These are phyloP conservation scores for Tolypocladium guangdongense DNA, from an alignment of 2,329 filamentous ascomycete genomes.

Conservation along the genomic window DNA sequence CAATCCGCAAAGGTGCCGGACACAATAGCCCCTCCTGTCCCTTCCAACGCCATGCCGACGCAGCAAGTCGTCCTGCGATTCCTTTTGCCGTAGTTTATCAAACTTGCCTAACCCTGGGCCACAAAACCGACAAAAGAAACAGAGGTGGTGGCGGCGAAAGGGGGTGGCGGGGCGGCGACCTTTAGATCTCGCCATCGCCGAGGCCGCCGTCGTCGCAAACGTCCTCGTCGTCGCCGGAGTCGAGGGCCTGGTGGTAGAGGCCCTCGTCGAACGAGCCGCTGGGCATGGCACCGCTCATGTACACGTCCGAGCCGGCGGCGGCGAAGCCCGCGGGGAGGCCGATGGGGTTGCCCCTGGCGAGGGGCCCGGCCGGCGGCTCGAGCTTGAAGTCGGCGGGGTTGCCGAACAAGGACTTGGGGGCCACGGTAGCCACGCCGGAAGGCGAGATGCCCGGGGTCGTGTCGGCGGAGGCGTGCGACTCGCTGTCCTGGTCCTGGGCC, in stretches of 20 bases:
- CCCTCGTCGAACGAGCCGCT: background rate
- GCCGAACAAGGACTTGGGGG: conserved; percentile 3
- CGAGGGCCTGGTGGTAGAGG: background rate
- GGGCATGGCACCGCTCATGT: conserved; percentile 1
- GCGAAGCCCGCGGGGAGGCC: conserved; percentile 2
- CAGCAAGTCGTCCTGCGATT: background rate
- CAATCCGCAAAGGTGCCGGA: background rate
- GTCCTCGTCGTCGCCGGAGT: conserved; percentile 2
- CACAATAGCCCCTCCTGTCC: background rate
- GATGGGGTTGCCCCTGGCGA: background rate
- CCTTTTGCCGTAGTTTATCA: background rate
- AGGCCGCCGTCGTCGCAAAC: conserved; percentile 14
- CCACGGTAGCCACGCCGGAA: background rate
- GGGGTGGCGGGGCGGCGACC: background rate
- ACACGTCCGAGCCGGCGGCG: conserved; percentile 5
- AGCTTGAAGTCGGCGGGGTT: background rate
- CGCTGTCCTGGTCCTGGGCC: conserved; percentile 16
- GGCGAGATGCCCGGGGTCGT: conserved; percentile 1
- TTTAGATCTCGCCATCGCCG: conserved; percentile 26
- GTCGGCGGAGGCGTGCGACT: conserved; percentile 13
- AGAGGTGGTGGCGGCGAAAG: background rate
- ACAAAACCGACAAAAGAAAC: background rate
- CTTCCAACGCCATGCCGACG: background rate
- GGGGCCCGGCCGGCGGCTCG: background rate
- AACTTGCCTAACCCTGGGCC: too few species aligned